These are phyloP conservation scores for Glonium stellatum DNA, from an alignment of 495 filamentous ascomycete species.

Conservation along the genomic window DNA sequence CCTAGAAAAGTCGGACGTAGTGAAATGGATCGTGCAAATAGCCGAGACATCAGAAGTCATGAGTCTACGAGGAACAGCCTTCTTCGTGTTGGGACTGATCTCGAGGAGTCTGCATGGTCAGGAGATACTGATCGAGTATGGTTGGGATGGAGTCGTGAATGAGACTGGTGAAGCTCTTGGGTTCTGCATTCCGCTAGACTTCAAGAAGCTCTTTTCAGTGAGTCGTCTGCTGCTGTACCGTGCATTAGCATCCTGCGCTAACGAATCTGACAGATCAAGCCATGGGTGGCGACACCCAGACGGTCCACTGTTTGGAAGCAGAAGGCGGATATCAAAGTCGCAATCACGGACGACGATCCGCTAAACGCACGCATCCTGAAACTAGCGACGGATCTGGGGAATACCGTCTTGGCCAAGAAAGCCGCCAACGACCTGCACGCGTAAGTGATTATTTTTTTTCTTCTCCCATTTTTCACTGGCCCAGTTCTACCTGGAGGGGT, in stretches of 20 bases:
- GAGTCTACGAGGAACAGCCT: conserved; percentile 88
- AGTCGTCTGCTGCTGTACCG: conserved; percentile 10
- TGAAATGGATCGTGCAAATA: conserved; percentile 76
- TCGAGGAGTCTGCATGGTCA: conserved; percentile 88
- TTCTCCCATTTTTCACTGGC: too few species aligned
- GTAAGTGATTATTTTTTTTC: conserved; percentile 37
- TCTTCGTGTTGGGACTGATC: conserved; percentile 89
- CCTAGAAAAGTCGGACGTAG: conserved; percentile 77
- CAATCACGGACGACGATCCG: conserved; percentile 52
- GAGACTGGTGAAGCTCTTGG: conserved; percentile 75
- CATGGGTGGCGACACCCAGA: conserved; percentile 26
- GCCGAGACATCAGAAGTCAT: conserved; percentile 81
- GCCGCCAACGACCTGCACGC: conserved; percentile 63
- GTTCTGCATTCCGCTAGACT: conserved; percentile 73
- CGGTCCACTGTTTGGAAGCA: conserved; percentile 26
- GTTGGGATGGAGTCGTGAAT: conserved; percentile 89
- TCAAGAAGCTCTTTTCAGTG: conserved; percentile 70
- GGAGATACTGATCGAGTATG: conserved; percentile 74
- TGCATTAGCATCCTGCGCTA: background rate
- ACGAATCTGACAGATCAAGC: conserved; percentile 30
- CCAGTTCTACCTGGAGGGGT: too few species aligned
- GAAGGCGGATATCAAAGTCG: conserved; percentile 33
- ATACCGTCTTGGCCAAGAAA: conserved; percentile 77
- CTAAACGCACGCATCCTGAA: conserved; percentile 67
- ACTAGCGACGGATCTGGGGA: conserved; percentile 77